phyloP scores from a whole-genome alignment of 805 yeast genomes.

The Teunomyces lycoperdinae region DNA sequence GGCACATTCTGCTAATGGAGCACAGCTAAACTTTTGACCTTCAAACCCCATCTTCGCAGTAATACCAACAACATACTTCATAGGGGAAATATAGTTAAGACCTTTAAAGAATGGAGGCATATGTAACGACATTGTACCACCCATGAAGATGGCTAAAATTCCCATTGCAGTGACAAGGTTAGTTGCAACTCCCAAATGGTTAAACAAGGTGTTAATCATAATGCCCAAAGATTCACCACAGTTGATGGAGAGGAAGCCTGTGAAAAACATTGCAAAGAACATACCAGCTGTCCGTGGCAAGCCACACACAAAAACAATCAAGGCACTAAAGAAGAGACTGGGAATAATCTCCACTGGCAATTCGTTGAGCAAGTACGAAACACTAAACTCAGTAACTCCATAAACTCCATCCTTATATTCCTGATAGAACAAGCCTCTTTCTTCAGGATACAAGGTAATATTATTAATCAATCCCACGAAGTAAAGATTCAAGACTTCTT shows the following conservation, averaged over 20 bases:
- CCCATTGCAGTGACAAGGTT: conserved; percentile 65
- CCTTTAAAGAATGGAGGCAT: conserved; percentile 69
- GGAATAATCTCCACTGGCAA: conserved; percentile 66
- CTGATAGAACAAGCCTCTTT: conserved; percentile 71
- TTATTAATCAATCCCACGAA: conserved; percentile 80
- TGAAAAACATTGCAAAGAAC: conserved; percentile 62
- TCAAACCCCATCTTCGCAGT: conserved; percentile 58
- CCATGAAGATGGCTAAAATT: conserved; percentile 76
- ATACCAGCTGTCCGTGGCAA: conserved; percentile 64
- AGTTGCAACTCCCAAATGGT: conserved; percentile 77
- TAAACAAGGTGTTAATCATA: conserved; percentile 67
- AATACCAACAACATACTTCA: conserved; percentile 68
- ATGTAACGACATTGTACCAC: conserved; percentile 78
- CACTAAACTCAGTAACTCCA: conserved; percentile 60
- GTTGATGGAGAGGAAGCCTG: conserved; percentile 52
- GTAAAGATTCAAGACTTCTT: conserved; percentile 68
- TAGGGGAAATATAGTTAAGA: conserved; percentile 73
- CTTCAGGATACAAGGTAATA: conserved; percentile 70
- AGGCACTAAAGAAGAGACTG: conserved; percentile 53
- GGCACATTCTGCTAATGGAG: conserved; percentile 39
- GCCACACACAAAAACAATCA: conserved; percentile 70
- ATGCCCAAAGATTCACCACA: conserved; percentile 88
- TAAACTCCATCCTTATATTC: conserved; percentile 75
- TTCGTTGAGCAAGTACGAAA: conserved; percentile 58
- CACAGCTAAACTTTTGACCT: conserved; percentile 52